A percentile compares a stretch with the other conserved stretches of the same genome.
Evolutionary conservation across 2,329 filamentous ascomycete genomes (phyloP).

Genomic region (Ceratocystis alfenasii): DNA sequence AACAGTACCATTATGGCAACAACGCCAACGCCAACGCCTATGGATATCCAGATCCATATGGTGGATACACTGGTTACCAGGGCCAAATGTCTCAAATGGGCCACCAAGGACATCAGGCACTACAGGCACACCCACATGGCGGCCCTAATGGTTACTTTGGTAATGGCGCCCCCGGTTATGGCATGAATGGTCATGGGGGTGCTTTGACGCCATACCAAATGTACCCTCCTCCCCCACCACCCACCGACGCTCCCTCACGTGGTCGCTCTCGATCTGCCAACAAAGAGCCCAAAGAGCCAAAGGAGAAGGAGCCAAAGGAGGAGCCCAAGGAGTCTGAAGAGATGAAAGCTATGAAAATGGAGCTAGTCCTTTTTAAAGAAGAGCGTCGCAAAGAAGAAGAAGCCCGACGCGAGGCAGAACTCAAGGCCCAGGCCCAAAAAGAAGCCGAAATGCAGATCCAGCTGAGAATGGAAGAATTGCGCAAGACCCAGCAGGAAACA

Average conservation of each 20-base stretch:
- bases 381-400: constrained; percentile 37
- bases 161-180: constrained; percentile 25
- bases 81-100: constrained; percentile 12
- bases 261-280: constrained; percentile 31
- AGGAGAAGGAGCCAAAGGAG: constrained; percentile 30
- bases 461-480: constrained; percentile 33
- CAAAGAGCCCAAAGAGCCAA: constrained; percentile 16
- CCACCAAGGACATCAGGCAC: constrained; percentile 7
- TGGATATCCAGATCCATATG: constrained; percentile 21
- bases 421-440: constrained; percentile 36
- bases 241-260: constrained; percentile 33
- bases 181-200: constrained; percentile 11
- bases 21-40: constrained; percentile 24
- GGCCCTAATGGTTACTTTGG: constrained; percentile 28
- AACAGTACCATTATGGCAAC: constrained; percentile 12
- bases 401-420: constrained; percentile 34
- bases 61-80: neutral
- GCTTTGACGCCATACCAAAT: constrained; percentile 14
- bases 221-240: constrained; percentile 33
- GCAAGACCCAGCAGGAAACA: constrained; percentile 29
- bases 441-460: constrained; percentile 38
- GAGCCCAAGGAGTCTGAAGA: constrained; percentile 32
- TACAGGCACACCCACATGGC: neutral
- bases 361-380: constrained; percentile 41
- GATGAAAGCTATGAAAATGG: constrained; percentile 48